Percentiles rank a stretch among this genome's conserved stretches.
These are phyloP conservation scores for Mycena amicta DNA, from an alignment of 768 basidiomycete genomes.

Conservation along the genomic window DNA sequence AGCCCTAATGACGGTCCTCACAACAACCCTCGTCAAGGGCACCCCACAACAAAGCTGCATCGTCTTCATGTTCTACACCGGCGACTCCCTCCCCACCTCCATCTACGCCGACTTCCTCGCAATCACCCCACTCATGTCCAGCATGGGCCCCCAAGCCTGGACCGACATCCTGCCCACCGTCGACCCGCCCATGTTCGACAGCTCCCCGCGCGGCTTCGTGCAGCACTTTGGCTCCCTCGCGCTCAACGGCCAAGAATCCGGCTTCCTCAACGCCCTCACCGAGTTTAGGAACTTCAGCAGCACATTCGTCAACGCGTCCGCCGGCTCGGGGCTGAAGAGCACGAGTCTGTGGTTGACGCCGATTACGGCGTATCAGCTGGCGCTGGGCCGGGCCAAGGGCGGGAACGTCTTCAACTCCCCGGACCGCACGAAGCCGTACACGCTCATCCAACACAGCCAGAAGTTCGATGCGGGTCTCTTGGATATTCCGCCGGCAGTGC, in stretches of 20 bases:
- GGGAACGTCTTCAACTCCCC: background rate
- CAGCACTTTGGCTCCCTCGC: constrained; percentile 40
- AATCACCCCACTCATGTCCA: constrained; percentile 31
- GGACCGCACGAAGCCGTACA: background rate
- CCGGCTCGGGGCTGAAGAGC: background rate
- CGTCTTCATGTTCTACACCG: constrained; percentile 39
- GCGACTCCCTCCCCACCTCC: constrained; percentile 29
- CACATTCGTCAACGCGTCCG: constrained; percentile 14
- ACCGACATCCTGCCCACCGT: constrained; percentile 34
- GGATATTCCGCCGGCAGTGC: background rate
- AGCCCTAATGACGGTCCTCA: constrained; percentile 25
- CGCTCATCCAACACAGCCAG: background rate
- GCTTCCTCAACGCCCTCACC: constrained; percentile 33
- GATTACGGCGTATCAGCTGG: background rate
- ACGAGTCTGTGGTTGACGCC: background rate
- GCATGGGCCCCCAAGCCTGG: constrained; percentile 37
- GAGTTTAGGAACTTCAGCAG: constrained; percentile 33
- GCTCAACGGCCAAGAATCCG: constrained; percentile 28
- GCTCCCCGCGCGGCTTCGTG: constrained; percentile 28
- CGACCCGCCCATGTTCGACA: constrained; percentile 16
- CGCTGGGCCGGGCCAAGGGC: background rate
- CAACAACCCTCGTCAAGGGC: constrained; percentile 23
- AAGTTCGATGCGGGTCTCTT: background rate
- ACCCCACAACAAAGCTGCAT: constrained; percentile 21
- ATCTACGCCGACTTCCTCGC: constrained; percentile 42